These are phyloP conservation scores for Colletotrichum scovillei DNA, from an alignment of 2,329 filamentous ascomycete species.

Conservation along the genomic window DNA sequence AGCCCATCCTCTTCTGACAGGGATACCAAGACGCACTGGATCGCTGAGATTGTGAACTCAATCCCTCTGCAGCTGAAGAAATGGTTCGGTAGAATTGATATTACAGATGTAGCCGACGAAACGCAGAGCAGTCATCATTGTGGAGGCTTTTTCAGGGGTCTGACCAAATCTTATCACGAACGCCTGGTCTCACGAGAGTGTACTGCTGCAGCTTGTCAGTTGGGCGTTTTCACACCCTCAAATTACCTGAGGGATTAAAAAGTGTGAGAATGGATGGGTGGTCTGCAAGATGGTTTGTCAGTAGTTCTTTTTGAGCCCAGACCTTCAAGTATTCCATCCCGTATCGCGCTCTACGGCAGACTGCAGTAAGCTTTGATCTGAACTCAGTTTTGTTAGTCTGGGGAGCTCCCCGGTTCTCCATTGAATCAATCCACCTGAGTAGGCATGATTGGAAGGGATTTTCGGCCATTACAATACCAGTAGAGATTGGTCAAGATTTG, in stretches of 20 bases:
- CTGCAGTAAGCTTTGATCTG: background rate
- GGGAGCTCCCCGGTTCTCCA: background rate
- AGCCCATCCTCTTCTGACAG: background rate
- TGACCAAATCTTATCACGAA: background rate
- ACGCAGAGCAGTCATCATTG: background rate
- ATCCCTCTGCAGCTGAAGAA: background rate
- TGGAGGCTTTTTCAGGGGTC: background rate
- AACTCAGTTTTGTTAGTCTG: background rate
- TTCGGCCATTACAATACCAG: too few relatives aligned
- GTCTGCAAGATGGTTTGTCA: background rate
- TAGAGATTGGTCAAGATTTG: too few relatives aligned
- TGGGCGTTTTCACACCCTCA: too few relatives aligned
- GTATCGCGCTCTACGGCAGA: too few relatives aligned
- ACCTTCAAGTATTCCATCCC: background rate
- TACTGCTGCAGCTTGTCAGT: background rate
- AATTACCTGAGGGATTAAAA: too few relatives aligned
- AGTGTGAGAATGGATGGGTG: background rate
- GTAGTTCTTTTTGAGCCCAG: background rate
- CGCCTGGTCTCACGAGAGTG: background rate
- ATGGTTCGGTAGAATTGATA: background rate
- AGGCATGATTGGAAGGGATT: too few relatives aligned
- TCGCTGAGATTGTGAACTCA: background rate
- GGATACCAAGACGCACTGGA: background rate
- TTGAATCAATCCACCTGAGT: rapidly evolving
- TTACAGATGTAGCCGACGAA: background rate